These are phyloP conservation scores for Sphagnum fallax DNA, from an alignment of 228 moss, liverwort and hornwort species.

Conservation along the genomic window DNA sequence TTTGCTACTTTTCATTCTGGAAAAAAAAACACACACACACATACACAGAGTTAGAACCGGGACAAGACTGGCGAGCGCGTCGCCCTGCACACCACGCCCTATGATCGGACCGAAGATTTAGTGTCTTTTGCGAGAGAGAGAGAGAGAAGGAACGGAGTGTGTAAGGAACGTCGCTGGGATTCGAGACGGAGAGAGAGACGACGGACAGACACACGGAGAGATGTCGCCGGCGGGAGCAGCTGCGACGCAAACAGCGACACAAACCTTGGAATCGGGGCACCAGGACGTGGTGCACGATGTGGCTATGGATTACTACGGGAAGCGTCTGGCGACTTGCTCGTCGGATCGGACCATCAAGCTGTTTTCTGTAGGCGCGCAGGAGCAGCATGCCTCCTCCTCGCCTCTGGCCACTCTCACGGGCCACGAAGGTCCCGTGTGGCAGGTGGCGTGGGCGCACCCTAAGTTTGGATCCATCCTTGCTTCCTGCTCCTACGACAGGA, in stretches of 20 bases:
- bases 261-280: slow-evolving; percentile 79
- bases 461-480: slow-evolving; percentile 79
- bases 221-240: slow-evolving; percentile 10
- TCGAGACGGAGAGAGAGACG: too few species aligned
- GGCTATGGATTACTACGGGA: slow-evolving; percentile 87
- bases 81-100: too few species aligned
- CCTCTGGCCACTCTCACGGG: slow-evolving; percentile 39
- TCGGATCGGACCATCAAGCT: slow-evolving; percentile 80
- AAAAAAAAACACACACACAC: too few species aligned
- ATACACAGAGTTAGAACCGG: too few species aligned
- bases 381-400: slow-evolving; percentile 13
- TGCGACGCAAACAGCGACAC: slow-evolving; percentile 32
- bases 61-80: too few species aligned
- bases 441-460: slow-evolving; percentile 85
- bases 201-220: background rate
- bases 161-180: too few species aligned
- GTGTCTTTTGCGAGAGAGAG: too few species aligned
- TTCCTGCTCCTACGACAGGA: slow-evolving; percentile 77
- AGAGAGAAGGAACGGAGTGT: too few species aligned
- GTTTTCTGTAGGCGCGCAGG: slow-evolving; percentile 37
- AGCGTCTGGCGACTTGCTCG: slow-evolving; percentile 82
- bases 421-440: slow-evolving; percentile 87
- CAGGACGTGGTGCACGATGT: slow-evolving; percentile 97
- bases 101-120: too few species aligned
- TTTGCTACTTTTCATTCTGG: too few species aligned